Evolutionary conservation across 108 stramenopile genomes (phyloP), one percentile per base, ranked within the genome.

Genomic region (Conticribra guillardii): DNA sequence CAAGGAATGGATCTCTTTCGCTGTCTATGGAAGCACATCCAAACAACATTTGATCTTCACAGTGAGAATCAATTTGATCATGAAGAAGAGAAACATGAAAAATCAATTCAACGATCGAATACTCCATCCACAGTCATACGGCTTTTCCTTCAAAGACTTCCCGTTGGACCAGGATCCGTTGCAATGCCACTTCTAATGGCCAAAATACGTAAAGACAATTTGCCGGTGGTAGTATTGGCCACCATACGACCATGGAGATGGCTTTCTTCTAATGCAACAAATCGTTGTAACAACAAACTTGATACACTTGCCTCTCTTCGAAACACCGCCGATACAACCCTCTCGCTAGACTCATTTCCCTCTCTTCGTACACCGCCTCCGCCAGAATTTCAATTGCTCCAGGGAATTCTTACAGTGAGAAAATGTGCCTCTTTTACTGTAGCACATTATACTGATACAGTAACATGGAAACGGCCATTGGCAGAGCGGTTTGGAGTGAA

Each of bases 401-500:
- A 85, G 27, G 93, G 93, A 0, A 74, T 94, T 45, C 80, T 94
- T 37, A 77, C 79, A 1, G 62, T 91, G 4, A 62, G 73, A n/a
- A 91, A 90, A 64, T 78, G 84, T 64, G 75, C 88, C 30, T 74
- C 88, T 18, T 70, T 73, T 16, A 84, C 88, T 14, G 71, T 60
- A 15, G 77, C 58, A 54, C 83, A 85, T 57, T 91, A 82, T 82
- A 76, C 83, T 1, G 88, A 89, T 56, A 71, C 85, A 22, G 83
- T 87, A 1, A 63, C 60, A 15, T 71, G 62, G 71, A 89, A 88
- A 48, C 84, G 87, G 30, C 87, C 87, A 14, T 61, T 76, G 52
- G 84, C 90, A 2, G 75, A 79, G 24, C 51, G 90, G 15, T 94
- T 87, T 63, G 93, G 93, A 19, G 64, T 94, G 51, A 91, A 89